These are phyloP conservation scores for Erysimum cheiranthoides DNA, from an alignment of 345 rosid genomes.

Conservation along the genomic window DNA sequence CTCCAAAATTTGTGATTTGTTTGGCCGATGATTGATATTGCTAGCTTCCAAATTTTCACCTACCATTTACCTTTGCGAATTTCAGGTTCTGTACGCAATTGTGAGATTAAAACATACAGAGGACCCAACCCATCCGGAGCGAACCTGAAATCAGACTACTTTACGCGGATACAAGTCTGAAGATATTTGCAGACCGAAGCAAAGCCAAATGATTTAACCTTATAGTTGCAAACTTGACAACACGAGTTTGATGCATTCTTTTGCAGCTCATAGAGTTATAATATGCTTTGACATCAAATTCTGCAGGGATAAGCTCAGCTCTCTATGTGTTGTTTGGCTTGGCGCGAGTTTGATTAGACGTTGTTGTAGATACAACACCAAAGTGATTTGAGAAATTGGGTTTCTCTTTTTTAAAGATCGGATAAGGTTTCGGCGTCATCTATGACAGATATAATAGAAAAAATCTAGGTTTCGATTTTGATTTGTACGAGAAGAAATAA, in stretches of 20 bases:
- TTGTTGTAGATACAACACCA: constrained; percentile 9
- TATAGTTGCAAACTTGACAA: neutral
- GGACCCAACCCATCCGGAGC: too few relatives aligned
- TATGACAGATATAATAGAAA: constrained; percentile 9
- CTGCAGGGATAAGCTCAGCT: neutral
- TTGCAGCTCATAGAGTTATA: neutral
- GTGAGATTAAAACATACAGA: too few relatives aligned
- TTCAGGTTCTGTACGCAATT: constrained; percentile 15
- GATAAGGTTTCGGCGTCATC: neutral
- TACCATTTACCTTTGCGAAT: neutral
- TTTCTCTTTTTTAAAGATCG: neutral
- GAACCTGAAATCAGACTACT: constrained; percentile 23
- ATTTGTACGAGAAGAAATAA: constrained; percentile 2
- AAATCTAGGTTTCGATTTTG: constrained; percentile 34
- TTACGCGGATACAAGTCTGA: neutral
- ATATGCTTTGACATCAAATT: constrained; percentile 13
- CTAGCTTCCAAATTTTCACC: constrained; percentile 7
- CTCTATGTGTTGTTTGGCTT: neutral
- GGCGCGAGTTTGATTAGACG: constrained; percentile 20
- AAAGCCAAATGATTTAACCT: neutral
- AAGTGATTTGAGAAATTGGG: neutral
- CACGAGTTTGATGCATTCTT: constrained; percentile 10
- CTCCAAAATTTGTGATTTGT: neutral
- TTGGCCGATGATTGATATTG: constrained; percentile 2
- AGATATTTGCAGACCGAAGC: neutral